Conservation (phyloP, 805 yeast genomes). For the Yamadazyma tumulicola region DNA sequence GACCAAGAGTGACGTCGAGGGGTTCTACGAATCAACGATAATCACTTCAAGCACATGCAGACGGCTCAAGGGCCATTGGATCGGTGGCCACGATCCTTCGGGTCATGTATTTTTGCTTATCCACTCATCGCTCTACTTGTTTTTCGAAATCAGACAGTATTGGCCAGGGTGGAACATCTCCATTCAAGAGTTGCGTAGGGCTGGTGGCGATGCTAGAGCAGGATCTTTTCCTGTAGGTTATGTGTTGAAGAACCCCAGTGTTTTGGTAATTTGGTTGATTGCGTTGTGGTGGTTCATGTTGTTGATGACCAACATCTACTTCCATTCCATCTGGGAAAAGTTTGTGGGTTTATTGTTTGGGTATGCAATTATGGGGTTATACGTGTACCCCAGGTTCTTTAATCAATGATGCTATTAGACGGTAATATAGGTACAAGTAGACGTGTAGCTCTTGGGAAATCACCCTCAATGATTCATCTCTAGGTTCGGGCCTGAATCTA, state of each 20-base stretch:
- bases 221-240: constrained; percentile 6
- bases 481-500: too few species aligned
- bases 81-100: constrained; percentile 95
- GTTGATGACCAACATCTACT: constrained; percentile 75
- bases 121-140: constrained; percentile 60
- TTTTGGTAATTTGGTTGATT: constrained; percentile 22
- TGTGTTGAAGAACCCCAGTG: constrained; percentile 22
- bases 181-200: background rate
- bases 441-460: too few species aligned
- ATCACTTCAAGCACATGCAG: constrained; percentile 36
- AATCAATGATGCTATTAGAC: too few species aligned
- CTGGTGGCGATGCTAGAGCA: constrained; percentile 1
- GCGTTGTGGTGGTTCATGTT: constrained; percentile 83
- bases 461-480: too few species aligned
- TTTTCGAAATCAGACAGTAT: constrained; percentile 55
- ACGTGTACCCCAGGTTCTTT: constrained; percentile 4
- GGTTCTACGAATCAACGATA: constrained; percentile 7
- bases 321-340: constrained; percentile 79
- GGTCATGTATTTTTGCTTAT: constrained; percentile 86
- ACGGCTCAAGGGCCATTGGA: constrained; percentile 52
- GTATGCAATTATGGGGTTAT: constrained; percentile 32
- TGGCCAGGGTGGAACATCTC: constrained; percentile 26
- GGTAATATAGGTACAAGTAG: too few species aligned
- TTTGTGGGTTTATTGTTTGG: constrained; percentile 67
- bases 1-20: constrained; percentile 13